Evolutionary conservation across 768 basidiomycete genomes (phyloP), one percentile per base, ranked within the genome.

Genomic region (Trametes cubensis): DNA sequence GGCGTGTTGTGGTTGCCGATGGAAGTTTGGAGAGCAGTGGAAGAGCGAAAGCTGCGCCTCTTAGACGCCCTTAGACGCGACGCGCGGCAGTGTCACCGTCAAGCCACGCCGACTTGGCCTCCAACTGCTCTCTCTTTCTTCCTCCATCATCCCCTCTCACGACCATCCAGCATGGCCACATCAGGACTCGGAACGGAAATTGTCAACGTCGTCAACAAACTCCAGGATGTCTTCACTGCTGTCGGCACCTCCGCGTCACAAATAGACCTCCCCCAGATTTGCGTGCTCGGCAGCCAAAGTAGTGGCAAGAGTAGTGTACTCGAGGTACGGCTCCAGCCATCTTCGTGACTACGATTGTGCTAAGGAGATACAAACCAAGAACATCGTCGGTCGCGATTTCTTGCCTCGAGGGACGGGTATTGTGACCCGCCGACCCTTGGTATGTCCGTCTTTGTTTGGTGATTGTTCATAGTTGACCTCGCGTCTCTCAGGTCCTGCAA

Each of bases 351-450:
- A 39, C 50, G 1, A 34, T 21, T 39, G 18, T 2, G 26, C 28
- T 47, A 15, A 45, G 4, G 17, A 53, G 26, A 26, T 20, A 14
- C n/a, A 44, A 21, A 18, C 58, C 42, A 42, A 96, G 94, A 97
- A 98, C 78, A 95, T 98, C 67, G 95, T 98, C 58, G 97, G 97
- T 61, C 86, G 96, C 67, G 97, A 99, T 76, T 99, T 99, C 82
- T 75, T 99, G 73, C 97, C 97, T 77, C 92, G 97, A 82, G 97
- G 97, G 74, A 92, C 95, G 58, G 96, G 96, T 77, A 99, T 99
- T 71, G 96, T 99, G 76, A 98, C 96, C 53, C 86, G 96, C 72
- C 86, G 97, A 73, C 97, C 97, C 58, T 79, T 99, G 77, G 95
- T 96, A 74, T 69, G 87, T 70, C 25, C 42, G 30, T 58, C 51